Base-by-base conservation (phyloP, 805 yeast genomes). In the Candida gorgasii region DNA sequence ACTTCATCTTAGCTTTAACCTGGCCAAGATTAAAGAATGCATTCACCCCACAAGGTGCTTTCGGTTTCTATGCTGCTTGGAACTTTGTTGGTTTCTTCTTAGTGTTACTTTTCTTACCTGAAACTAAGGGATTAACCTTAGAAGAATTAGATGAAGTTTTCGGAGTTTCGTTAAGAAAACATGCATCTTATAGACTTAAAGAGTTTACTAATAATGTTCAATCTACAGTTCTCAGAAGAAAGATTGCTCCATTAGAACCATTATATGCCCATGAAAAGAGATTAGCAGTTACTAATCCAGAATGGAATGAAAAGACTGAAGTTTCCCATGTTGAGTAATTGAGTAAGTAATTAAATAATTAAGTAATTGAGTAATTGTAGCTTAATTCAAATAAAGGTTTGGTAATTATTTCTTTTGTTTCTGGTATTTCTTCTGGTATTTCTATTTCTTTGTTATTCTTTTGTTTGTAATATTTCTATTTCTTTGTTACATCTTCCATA, bases 1-100 rank as follows among this genome's bases (percentile, higher is more conserved):
- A 82, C 60, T 82, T 82, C 52, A 65, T 82, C 40, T 67, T 82
- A 47, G 80, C 93, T 15, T 73, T 87, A 48, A 81, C 95, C 7
- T 83, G 93, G 93, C 93, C 95, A 26, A 69, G 86, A 17, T 64
- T 88, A 61, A 62, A 76, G 43, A 73, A 64, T 36, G 81, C 84
- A 0, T 82, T 88, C 65, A 79, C 78, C 43, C 77, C 89, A 2
- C 87, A 83, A 50, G 96, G 96, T 61, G 95, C 95, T 3, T 88
- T 86, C 59, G 89, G 93, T 11, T 88, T 82, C 76, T 88, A 86
- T 57, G 95, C 93, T 1, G 95, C 84, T 11, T 84, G 92, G 90
- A 87, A 87, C 61, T 52, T 80, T 44, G 67, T 80, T 42, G 87
- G 86, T 0, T 82, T 81, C 69, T 79, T 81, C 65, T 52, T 86